Conservation (phyloP, 1,139 yeast genomes). For the Blastobotrys proliferans region DNA sequence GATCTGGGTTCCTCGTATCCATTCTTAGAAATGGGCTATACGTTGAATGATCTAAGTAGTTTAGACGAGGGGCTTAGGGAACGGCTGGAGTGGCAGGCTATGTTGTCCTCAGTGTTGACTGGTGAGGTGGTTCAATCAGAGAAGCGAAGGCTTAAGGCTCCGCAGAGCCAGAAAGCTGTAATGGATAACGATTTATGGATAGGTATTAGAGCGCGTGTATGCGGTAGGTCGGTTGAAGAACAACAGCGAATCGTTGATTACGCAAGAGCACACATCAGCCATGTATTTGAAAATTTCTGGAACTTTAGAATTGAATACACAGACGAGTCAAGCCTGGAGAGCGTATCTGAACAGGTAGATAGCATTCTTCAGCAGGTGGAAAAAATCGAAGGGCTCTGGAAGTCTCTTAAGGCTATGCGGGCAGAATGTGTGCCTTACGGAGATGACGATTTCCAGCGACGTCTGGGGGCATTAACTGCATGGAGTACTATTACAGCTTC, state of each 20-base stretch:
- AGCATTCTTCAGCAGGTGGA: slow-evolving; percentile 59
- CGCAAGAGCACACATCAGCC: slow-evolving; percentile 70
- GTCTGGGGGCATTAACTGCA: slow-evolving; percentile 74
- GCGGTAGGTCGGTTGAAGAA: slow-evolving; percentile 77
- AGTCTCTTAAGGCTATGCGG: slow-evolving; percentile 72
- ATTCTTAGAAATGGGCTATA: slow-evolving; percentile 21
- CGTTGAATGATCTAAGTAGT: slow-evolving; percentile 17
- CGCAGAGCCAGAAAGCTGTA: slow-evolving; percentile 35
- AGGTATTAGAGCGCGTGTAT: slow-evolving; percentile 73
- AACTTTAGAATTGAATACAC: slow-evolving; percentile 47
- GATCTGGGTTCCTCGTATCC: slow-evolving; percentile 29
- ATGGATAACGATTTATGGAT: slow-evolving; percentile 73
- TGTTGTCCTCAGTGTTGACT: slow-evolving; percentile 83
- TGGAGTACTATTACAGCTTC: slow-evolving; percentile 79
- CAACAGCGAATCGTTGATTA: slow-evolving; percentile 70
- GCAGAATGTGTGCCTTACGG: slow-evolving; percentile 72
- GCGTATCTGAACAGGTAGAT: slow-evolving; percentile 46
- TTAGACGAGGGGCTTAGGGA: slow-evolving; percentile 58
- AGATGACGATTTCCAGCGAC: slow-evolving; percentile 56
- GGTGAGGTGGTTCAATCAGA: slow-evolving; percentile 94
- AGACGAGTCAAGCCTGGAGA: slow-evolving; percentile 23
- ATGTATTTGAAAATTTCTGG: slow-evolving; percentile 65
- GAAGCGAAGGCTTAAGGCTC: slow-evolving; percentile 69
- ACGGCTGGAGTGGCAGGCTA: slow-evolving; percentile 92
- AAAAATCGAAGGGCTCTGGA: slow-evolving; percentile 73